phyloP scores from a whole-genome alignment of 768 basidiomycete species.

The Boletus edulis region DNA sequence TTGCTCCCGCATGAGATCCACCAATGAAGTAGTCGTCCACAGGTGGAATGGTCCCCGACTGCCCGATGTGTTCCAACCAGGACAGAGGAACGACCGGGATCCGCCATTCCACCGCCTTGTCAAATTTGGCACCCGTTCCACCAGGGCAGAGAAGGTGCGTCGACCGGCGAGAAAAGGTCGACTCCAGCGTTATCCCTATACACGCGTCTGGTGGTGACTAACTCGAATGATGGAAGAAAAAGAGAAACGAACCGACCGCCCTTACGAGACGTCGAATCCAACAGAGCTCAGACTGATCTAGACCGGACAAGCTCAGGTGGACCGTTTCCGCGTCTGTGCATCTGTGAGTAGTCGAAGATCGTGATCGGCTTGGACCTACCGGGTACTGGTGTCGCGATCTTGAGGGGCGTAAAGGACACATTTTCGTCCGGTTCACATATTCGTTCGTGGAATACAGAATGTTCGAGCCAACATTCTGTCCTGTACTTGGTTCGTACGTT shows the following conservation, averaged over 20 bases:
- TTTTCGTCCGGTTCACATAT: conserved; percentile 63
- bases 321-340: conserved; percentile 53
- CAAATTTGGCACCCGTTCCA: conserved; percentile 67
- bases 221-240: background rate
- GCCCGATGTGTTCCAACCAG: conserved; percentile 67
- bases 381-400: conserved; percentile 52
- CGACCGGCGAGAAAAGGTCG: conserved; percentile 60
- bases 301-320: conserved; percentile 68
- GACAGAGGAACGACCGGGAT: conserved; percentile 66
- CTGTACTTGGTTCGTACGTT: conserved; percentile 55
- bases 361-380: conserved; percentile 36
- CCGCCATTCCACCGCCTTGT: conserved; percentile 77
- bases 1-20: conserved; percentile 34
- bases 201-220: background rate
- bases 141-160: conserved; percentile 84
- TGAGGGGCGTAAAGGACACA: conserved; percentile 67
- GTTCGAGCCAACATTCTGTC: conserved; percentile 94
- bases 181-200: conserved; percentile 53
- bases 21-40: conserved; percentile 29
- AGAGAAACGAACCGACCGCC: conserved; percentile 17
- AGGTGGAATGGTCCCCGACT: conserved; percentile 46
- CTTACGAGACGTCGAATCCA: conserved; percentile 45
- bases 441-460: conserved; percentile 74
- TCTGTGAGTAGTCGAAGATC: background rate
- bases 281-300: conserved; percentile 65